Evolutionary conservation across 306 rosid species (phyloP).

Genomic region (Fragaria nilgerrensis): DNA sequence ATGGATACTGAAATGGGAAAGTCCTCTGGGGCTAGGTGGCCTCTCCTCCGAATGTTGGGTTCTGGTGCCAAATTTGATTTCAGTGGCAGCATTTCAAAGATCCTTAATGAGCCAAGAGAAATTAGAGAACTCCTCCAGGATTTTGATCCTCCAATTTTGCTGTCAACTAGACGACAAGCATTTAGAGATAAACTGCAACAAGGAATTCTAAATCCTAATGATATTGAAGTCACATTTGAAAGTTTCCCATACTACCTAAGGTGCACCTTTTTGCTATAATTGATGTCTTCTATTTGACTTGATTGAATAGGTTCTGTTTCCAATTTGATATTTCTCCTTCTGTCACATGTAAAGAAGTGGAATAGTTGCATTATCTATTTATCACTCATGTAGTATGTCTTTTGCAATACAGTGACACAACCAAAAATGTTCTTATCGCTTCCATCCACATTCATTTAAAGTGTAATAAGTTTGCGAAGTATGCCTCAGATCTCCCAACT

Average conservation of each 20-base stretch:
- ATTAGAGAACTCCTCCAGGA: conserved; percentile 63
- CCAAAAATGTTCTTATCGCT: conserved; percentile 68
- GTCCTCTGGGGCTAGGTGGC: conserved; percentile 43
- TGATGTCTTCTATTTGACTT: background rate
- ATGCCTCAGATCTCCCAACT: conserved; percentile 67
- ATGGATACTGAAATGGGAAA: conserved; percentile 54
- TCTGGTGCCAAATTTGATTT: conserved; percentile 57
- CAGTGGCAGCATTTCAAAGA: conserved; percentile 58
- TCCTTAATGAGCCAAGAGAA: conserved; percentile 63
- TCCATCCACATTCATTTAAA: conserved; percentile 79
- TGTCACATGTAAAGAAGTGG: background rate
- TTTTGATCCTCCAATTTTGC: conserved; percentile 47
- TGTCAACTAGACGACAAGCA: conserved; percentile 67
- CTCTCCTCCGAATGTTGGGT: conserved; percentile 58
- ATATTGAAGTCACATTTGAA: conserved; percentile 75
- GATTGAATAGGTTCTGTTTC: background rate
- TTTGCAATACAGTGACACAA: conserved; percentile 65
- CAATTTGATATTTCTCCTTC: background rate
- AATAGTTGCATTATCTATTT: background rate
- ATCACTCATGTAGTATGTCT: conserved; percentile 7
- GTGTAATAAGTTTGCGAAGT: conserved; percentile 64
- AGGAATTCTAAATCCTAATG: conserved; percentile 60
- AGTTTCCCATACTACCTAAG: conserved; percentile 90
- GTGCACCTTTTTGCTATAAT: conserved; percentile 28
- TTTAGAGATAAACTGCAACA: conserved; percentile 62